These are phyloP conservation scores for Venturia effusa DNA, from an alignment of 2,329 filamentous ascomycete species.

Conservation along the genomic window DNA sequence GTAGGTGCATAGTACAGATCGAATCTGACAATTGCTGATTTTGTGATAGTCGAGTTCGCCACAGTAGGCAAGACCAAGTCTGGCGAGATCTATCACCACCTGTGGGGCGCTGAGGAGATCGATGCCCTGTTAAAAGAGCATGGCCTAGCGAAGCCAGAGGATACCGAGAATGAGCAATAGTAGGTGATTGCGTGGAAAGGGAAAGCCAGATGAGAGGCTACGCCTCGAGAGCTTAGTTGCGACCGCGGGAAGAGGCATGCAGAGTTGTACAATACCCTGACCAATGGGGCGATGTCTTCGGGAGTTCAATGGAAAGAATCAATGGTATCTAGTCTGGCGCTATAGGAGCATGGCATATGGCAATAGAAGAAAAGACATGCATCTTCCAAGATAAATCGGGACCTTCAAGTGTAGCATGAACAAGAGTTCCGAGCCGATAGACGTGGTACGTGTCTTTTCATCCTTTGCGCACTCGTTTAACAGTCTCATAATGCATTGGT, in stretches of 20 bases:
- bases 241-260: not conserved
- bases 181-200: not conserved
- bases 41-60: conserved; percentile 75
- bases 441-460: too few relatives aligned
- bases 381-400: not conserved
- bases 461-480: too few relatives aligned
- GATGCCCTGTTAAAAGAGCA: conserved; percentile 90
- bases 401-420: too few relatives aligned
- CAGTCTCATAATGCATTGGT: too few relatives aligned
- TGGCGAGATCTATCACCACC: conserved; percentile 94
- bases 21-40: conserved; percentile 16
- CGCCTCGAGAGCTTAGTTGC: not conserved
- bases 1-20: conserved; percentile 42
- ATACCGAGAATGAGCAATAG: conserved; percentile 38
- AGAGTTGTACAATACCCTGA: not conserved
- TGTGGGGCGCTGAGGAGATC: conserved; percentile 96
- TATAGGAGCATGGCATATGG: not conserved
- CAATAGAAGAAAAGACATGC: not conserved
- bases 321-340: conserved; percentile 1
- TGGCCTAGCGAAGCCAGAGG: conserved; percentile 80
- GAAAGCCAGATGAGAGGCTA: not conserved
- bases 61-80: conserved; percentile 92
- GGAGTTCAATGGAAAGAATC: not conserved
- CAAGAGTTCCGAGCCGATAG: too few relatives aligned
- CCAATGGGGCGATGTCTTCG: not conserved